phyloP scores from a whole-genome alignment of 805 yeast species.

The Yamadazyma scolyti region DNA sequence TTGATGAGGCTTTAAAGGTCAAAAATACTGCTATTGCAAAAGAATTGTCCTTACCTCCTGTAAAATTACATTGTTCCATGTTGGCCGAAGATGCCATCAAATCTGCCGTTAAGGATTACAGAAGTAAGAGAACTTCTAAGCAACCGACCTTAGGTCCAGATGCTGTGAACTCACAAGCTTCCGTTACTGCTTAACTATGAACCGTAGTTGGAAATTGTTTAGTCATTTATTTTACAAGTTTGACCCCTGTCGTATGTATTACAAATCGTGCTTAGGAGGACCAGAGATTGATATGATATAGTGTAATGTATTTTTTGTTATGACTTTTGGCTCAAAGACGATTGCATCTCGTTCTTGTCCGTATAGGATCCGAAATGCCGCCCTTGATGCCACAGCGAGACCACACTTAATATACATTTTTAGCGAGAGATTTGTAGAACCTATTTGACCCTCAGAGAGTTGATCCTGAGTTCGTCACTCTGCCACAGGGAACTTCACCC shows the following conservation, averaged over 20 bases:
- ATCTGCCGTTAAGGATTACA: constrained; percentile 94
- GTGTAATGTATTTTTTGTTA: too few relatives aligned
- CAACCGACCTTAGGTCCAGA: constrained; percentile 63
- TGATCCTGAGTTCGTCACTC: too few relatives aligned
- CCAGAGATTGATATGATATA: too few relatives aligned
- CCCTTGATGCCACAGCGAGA: too few relatives aligned
- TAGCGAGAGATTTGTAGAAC: too few relatives aligned
- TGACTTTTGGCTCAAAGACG: too few relatives aligned
- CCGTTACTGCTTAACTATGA: constrained; percentile 13
- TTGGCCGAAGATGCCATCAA: constrained; percentile 98
- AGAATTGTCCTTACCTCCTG: constrained; percentile 94
- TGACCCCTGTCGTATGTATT: neutral
- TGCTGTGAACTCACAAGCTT: constrained; percentile 32
- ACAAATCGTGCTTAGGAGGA: neutral
- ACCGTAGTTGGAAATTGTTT: neutral
- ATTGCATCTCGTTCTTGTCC: too few relatives aligned
- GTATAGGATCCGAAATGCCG: too few relatives aligned
- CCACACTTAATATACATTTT: too few relatives aligned
- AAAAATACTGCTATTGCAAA: constrained; percentile 94
- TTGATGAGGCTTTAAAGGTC: constrained; percentile 89
- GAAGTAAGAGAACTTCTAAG: constrained; percentile 58
- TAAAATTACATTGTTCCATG: constrained; percentile 97
- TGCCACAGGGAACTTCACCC: too few relatives aligned
- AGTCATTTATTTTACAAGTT: neutral
- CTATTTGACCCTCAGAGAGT: too few relatives aligned